phyloP scores from a whole-genome alignment of 78 protist species.

The Trichosphaerium sp. region DNA sequence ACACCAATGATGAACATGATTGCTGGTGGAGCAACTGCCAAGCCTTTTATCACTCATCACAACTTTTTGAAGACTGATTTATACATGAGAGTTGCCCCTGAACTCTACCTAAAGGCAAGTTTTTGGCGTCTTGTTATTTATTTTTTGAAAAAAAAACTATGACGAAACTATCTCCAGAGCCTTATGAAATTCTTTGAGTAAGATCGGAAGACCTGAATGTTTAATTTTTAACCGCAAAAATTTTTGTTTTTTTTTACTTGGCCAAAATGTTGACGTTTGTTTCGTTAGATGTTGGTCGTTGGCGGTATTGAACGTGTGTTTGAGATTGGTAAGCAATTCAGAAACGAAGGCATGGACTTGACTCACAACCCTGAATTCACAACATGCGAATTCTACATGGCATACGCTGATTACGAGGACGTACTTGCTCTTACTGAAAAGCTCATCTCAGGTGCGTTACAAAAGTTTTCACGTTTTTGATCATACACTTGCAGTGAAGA shows the following conservation, averaged over 20 bases:
- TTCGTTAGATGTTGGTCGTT: slow-evolving; percentile 72
- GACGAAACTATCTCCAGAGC: too few relatives aligned
- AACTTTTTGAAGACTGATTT: slow-evolving; percentile 88
- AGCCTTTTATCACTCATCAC: slow-evolving; percentile 98
- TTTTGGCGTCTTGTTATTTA: background rate
- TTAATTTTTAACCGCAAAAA: background rate
- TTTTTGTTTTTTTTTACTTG: background rate
- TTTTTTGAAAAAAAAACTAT: background rate
- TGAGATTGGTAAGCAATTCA: slow-evolving; percentile 98
- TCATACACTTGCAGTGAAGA: slow-evolving; percentile 22
- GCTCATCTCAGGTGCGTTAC: slow-evolving; percentile 18
- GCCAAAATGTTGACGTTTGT: background rate
- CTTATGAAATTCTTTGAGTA: too few relatives aligned
- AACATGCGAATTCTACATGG: slow-evolving; percentile 98
- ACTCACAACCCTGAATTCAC: slow-evolving; percentile 99
- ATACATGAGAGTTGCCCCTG: slow-evolving; percentile 99
- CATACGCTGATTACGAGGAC: slow-evolving; percentile 99
- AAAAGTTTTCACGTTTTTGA: background rate
- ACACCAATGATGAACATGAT: slow-evolving; percentile 96
- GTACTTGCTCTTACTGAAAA: slow-evolving; percentile 93
- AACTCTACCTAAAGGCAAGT: slow-evolving; percentile 93
- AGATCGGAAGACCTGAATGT: background rate
- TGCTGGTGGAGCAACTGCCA: slow-evolving; percentile 98
- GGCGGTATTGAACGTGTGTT: slow-evolving; percentile 99
- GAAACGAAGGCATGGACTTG: slow-evolving; percentile 98